Base-by-base conservation (phyloP, 495 filamentous ascomycete species). In the Annulohypoxylon maeteangense region DNA sequence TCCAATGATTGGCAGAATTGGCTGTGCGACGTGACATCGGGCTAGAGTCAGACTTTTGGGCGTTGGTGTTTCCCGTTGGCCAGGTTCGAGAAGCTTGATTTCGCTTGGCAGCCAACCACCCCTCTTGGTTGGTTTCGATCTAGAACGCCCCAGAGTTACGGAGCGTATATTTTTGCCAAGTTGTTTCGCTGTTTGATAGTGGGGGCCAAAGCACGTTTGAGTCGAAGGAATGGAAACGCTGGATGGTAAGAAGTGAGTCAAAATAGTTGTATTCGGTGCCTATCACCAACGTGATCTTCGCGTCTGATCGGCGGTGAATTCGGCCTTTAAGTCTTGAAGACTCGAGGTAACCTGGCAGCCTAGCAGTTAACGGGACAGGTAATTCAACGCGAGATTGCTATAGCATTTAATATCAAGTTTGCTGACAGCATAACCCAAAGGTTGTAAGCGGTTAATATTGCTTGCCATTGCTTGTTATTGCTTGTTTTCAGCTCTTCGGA, bases 21-120 rank as follows among this genome's bases (percentile, higher is more conserved):
- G 40, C 31, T 22, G 57, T 44, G 42, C 58, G 25, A 62, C 36
- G 51, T 66, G 20, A 4, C 25, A 57, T 48, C 29, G 47, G 23
- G 25, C 40, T 31, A 34, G 32, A 59, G 50, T 34, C 16, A 34
- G 25, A 25, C 11, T 25, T 25, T 47, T 16, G 31, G 12, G 42
- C 47, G 53, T 57, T 61, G 36, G 27, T 18, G 54, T 32, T 57
- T 68, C 61, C 59, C 8, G 60, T 68, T 65, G 65, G 70, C 57
- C 42, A 62, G 65, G 57, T 68, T 18, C 5, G 7, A 55, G 48
- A 73, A 73, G 70, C 70, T 73, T 68, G 61, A 73, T 73, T 57
- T 73, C 65, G 65, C 65, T 73, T 73, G 70, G 70, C 70, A 45
- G 50, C 60, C 64, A 65, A 73, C 55, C 51, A 40, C n/a, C 18